A percentile compares a stretch with the other conserved stretches of the same genome.
Conservation (phyloP, 768 basidiomycete genomes). For the Auriscalpium vulgare region DNA sequence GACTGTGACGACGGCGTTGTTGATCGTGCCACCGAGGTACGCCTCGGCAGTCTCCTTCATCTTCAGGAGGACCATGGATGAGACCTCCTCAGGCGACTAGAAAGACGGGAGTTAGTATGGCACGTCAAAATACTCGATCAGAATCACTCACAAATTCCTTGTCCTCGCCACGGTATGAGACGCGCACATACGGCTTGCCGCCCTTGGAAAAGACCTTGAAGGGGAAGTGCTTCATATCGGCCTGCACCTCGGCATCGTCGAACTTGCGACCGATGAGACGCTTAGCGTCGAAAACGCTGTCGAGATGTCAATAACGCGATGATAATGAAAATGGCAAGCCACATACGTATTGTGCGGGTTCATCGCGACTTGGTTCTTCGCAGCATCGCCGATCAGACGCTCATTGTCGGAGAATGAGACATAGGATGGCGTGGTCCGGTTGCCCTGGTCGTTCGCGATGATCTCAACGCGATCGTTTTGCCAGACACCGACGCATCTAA, state of each 20-base stretch:
- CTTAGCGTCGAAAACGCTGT: constrained; percentile 94
- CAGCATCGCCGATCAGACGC: constrained; percentile 98
- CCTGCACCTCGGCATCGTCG: constrained; percentile 75
- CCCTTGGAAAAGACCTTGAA: constrained; percentile 84
- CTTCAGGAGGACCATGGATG: constrained; percentile 94
- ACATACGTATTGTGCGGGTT: constrained; percentile 87
- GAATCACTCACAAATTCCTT: constrained; percentile 75
- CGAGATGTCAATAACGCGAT: constrained; percentile 15
- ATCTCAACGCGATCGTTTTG: constrained; percentile 99
- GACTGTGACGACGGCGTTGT: constrained; percentile 91
- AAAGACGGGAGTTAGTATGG: constrained; percentile 16
- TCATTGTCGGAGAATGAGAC: constrained; percentile 92
- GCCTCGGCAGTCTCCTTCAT: constrained; percentile 99
- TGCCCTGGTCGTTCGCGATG: constrained; percentile 93
- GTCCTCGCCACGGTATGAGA: constrained; percentile 87
- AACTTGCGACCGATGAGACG: constrained; percentile 95
- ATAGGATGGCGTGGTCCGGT: constrained; percentile 93
- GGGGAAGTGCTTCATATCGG: constrained; percentile 86
- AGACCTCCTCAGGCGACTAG: constrained; percentile 93
- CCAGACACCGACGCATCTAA: constrained; percentile 98
- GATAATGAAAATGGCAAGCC: background rate
- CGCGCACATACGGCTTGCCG: constrained; percentile 83
- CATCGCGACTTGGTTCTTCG: constrained; percentile 98
- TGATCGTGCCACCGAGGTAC: constrained; percentile 78
- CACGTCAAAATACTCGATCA: constrained; percentile 1